A percentile compares a stretch with the other conserved stretches of the same genome.
Evolutionary conservation across 352 stramenopile genomes (phyloP).

Genomic region (Phytophthora podocarpi): DNA sequence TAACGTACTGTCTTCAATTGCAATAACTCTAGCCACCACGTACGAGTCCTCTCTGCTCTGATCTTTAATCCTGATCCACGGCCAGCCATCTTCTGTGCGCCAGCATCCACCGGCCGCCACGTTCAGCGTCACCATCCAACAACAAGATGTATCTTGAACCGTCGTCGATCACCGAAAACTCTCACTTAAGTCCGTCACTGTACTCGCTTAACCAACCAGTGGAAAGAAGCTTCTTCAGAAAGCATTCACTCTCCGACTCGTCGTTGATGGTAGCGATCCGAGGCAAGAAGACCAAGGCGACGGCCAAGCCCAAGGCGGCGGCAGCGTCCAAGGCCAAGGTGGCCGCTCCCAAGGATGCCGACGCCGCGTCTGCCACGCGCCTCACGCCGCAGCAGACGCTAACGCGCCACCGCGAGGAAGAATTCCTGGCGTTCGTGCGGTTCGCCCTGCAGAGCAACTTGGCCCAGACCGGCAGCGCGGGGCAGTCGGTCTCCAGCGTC

Average conservation of each 20-base stretch:
- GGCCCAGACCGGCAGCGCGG: slow-evolving; percentile 17
- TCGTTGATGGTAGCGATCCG: slow-evolving; percentile 71
- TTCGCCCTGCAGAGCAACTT: slow-evolving; percentile 58
- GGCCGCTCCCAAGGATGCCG: slow-evolving; percentile 26
- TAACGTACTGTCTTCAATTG: background rate
- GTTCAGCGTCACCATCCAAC: slow-evolving; percentile 10
- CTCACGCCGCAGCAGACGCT: slow-evolving; percentile 42
- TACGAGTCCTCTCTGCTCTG: background rate
- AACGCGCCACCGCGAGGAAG: slow-evolving; percentile 42
- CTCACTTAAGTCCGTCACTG: slow-evolving; percentile 31
- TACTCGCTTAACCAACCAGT: slow-evolving; percentile 6
- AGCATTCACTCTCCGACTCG: slow-evolving; percentile 6
- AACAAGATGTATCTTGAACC: slow-evolving; percentile 8
- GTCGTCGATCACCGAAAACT: slow-evolving; percentile 22
- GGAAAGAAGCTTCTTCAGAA: slow-evolving; percentile 15
- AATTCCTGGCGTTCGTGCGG: slow-evolving; percentile 53
- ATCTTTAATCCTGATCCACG: slow-evolving; percentile 1
- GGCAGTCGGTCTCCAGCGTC: slow-evolving; percentile 24
- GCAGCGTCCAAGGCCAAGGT: slow-evolving; percentile 33
- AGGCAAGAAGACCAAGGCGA: slow-evolving; percentile 72
- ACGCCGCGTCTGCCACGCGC: slow-evolving; percentile 10
- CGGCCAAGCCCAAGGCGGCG: slow-evolving; percentile 56
- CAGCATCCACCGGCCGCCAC: slow-evolving; percentile 9
- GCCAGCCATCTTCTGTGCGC: slow-evolving; percentile 1
- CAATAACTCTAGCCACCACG: background rate